Evolutionary conservation across 2,329 filamentous ascomycete species (phyloP).

Genomic region (Blastomyces parvus): DNA sequence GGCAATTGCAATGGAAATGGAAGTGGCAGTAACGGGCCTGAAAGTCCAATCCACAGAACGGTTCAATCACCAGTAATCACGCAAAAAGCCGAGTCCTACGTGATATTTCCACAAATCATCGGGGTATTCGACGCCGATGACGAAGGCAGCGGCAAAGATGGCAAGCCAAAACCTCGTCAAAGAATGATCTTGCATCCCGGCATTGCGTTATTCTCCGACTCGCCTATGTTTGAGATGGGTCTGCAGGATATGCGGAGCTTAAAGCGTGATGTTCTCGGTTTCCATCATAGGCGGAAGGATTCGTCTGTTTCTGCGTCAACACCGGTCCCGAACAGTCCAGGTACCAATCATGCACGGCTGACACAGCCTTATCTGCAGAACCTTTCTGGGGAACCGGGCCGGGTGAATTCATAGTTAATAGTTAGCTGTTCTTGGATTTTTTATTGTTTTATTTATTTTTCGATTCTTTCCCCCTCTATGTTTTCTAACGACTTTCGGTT

Average conservation of each 20-base stretch:
- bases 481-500: neutral
- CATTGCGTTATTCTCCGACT: slow-evolving; percentile 11
- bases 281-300: slow-evolving; percentile 5
- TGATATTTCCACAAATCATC: slow-evolving; percentile 10
- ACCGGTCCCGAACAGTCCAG: neutral
- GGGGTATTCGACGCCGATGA: slow-evolving; percentile 6
- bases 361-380: neutral
- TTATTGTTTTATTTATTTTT: neutral
- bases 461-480: neutral
- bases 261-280: neutral
- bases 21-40: neutral
- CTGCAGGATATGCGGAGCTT: slow-evolving; percentile 5
- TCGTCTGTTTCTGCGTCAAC: slow-evolving; percentile 4
- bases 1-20: neutral
- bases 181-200: slow-evolving; percentile 7
- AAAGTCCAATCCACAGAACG: neutral
- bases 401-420: neutral
- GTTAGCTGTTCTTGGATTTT: neutral
- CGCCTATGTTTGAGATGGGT: neutral
- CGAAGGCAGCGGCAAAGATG: neutral
- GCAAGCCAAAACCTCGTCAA: neutral
- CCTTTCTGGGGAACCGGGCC: neutral
- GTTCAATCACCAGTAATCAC: neutral
- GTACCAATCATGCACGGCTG: neutral
- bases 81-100: slow-evolving; percentile 2